Evolutionary conservation across 2,329 filamentous ascomycete species (phyloP), one percentile per base, ranked within the genome.

Genomic region (Colletotrichum coccodes): DNA sequence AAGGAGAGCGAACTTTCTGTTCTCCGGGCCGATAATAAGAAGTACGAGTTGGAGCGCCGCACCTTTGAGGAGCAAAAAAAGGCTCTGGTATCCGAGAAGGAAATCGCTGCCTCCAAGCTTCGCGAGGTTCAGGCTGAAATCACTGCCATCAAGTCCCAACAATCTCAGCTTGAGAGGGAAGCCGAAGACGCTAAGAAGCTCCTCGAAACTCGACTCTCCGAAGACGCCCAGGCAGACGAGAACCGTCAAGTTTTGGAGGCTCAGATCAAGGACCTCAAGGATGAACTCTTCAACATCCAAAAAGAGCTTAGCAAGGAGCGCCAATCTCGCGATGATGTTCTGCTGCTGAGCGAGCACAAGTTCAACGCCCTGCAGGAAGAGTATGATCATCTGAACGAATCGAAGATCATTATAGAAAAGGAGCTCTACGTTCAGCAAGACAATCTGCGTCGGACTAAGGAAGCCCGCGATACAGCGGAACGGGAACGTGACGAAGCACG

Each of bases 391-490:
- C 86, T 98, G 38, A 97, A 97, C 74, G 94, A 98, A 71, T 91
- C 94, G 32, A 99, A 99, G 80, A 97, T 98, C 75, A 97, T 91
- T 53, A 97, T 99, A 71, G 95, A 99, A 80, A 98, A 98, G 79
- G 95, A 98, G 80, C 91, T 99, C 78, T 98, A 98, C 77, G 92
- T 93, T 6, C 95, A 98, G 76, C 95, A 98, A 79, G 95, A 99
- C 76, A 92, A 93, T 12, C 87, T 98, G 52, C 90, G 96, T 42
- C 90, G 95, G 62, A 93, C 94, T 12, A 94, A 92, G 72, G 94
- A 97, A 78, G 92, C 93, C 53, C 90, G 94, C 36, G 86, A 90
- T 6, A 89, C 90, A 6, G 94, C 94, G 1, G 95, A 99, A 77
- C 90, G 92, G 72, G 94, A 97, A 75, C 92, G 95, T 3, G 96